These are phyloP conservation scores for Diutina siamensis DNA, from an alignment of 1,139 yeast species.

Conservation along the genomic window DNA sequence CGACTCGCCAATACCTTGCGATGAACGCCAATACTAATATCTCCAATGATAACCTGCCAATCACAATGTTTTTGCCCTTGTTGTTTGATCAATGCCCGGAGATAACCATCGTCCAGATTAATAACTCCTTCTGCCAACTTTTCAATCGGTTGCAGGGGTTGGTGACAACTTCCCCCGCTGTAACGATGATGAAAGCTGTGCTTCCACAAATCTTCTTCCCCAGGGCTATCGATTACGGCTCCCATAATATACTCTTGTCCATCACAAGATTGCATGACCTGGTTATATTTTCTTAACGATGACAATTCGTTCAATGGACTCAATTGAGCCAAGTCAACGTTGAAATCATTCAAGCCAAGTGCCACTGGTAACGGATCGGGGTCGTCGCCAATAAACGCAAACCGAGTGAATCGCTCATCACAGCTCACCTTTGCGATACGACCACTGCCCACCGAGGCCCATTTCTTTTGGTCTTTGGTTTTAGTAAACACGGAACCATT, in stretches of 20 bases:
- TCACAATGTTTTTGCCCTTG: not conserved
- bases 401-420: constrained; percentile 56
- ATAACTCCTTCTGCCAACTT: not conserved
- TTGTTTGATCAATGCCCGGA: not conserved
- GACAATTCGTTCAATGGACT: constrained; percentile 27
- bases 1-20: not conserved
- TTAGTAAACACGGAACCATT: constrained; percentile 51
- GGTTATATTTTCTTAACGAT: constrained; percentile 23
- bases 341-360: constrained; percentile 30
- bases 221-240: not conserved
- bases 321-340: constrained; percentile 36
- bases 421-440: constrained; percentile 45
- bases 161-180: not conserved
- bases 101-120: not conserved
- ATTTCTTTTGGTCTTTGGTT: constrained; percentile 31
- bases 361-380: constrained; percentile 41
- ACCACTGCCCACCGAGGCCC: constrained; percentile 41
- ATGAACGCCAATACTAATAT: not conserved
- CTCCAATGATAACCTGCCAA: not conserved
- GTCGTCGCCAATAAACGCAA: constrained; percentile 61
- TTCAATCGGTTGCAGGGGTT: not conserved
- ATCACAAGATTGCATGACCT: constrained; percentile 18
- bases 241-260: not conserved
- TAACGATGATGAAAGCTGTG: not conserved
- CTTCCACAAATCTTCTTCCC: not conserved